A percentile compares a stretch with the other conserved stretches of the same genome.
phyloP scores from a whole-genome alignment of 1,284 basidiomycete genomes.

The Moesziomyces sp. region DNA sequence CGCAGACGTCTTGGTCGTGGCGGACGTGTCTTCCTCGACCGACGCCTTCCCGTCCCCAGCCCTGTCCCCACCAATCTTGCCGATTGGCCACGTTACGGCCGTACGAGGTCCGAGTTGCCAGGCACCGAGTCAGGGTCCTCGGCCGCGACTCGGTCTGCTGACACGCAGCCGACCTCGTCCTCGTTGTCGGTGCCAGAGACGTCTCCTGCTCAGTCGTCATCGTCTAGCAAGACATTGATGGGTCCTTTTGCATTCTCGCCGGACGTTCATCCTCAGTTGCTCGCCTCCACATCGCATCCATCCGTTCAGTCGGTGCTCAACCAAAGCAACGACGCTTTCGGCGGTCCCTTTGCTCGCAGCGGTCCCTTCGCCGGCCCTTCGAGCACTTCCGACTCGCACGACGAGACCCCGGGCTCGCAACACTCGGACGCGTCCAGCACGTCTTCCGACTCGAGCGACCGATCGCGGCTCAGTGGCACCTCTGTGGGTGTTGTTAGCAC shows the following conservation, averaged over 20 bases:
- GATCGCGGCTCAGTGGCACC: conserved; percentile 41
- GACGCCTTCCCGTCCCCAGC: conserved; percentile 60
- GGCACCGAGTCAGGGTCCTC: conserved; percentile 9
- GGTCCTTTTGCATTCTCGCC: conserved; percentile 63
- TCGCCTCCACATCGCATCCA: conserved; percentile 40
- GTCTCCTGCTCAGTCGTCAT: conserved; percentile 11
- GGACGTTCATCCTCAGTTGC: conserved; percentile 48
- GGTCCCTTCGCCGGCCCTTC: conserved; percentile 28
- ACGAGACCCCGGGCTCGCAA: conserved; percentile 30
- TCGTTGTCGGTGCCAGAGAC: conserved; percentile 15
- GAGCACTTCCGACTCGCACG: conserved; percentile 8
- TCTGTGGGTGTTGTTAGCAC: conserved; percentile 53
- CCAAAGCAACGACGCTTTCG: conserved; percentile 28
- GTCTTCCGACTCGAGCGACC: conserved; percentile 57
- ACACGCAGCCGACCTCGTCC: conserved; percentile 4
- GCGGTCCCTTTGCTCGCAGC: conserved; percentile 39
- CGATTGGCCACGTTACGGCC: conserved; percentile 57
- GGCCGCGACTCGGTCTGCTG: background rate
- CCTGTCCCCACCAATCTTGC: conserved; percentile 60
- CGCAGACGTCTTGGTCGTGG: conserved; percentile 64
- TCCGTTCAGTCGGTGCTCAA: conserved; percentile 29
- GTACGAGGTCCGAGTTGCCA: conserved; percentile 16
- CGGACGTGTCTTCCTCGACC: conserved; percentile 64
- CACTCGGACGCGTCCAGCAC: conserved; percentile 57
- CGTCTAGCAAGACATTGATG: conserved; percentile 22